Evolutionary conservation across 2,329 filamentous ascomycete species (phyloP).

Genomic region (Chaetomiaceae sp.): DNA sequence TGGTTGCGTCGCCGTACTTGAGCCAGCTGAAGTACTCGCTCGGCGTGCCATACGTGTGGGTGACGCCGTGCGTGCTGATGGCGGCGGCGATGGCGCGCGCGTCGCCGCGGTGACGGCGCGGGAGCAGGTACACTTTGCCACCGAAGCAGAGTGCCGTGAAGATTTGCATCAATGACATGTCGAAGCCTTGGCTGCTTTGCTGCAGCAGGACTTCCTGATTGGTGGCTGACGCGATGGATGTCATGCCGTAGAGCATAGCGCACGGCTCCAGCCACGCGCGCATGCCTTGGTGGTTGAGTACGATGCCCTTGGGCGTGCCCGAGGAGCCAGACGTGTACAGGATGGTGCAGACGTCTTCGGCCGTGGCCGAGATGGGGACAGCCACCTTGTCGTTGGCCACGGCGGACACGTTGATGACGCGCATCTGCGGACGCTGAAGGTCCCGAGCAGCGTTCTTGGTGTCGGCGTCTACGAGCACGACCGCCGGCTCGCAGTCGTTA

Average conservation of each 20-base stretch:
- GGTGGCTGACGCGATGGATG: conserved; percentile 12
- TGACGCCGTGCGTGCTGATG: conserved; percentile 25
- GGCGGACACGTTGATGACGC: too few species aligned
- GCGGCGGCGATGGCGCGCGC: background rate
- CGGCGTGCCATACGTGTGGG: conserved; percentile 32
- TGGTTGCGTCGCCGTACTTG: background rate
- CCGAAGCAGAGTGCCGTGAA: conserved; percentile 26
- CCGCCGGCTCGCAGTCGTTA: background rate
- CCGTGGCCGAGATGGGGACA: background rate
- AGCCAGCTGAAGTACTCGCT: conserved; percentile 32
- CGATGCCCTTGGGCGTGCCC: conserved; percentile 44
- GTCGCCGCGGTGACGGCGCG: conserved; percentile 4
- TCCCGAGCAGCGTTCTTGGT: too few species aligned
- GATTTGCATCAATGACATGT: conserved; percentile 31
- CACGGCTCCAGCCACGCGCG: too few species aligned
- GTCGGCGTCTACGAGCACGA: background rate
- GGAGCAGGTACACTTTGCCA: conserved; percentile 27
- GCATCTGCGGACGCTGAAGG: too few species aligned
- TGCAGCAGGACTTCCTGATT: conserved; percentile 27
- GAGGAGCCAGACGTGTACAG: conserved; percentile 50
- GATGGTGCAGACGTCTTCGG: conserved; percentile 17
- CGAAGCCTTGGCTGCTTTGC: conserved; percentile 34
- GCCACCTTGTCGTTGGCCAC: too few species aligned
- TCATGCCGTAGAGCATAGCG: background rate
- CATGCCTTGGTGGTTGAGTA: conserved; percentile 24